Evolutionary conservation across 805 yeast genomes (phyloP), one percentile per base, ranked within the genome.

Genomic region (Myxozyma melibiosi): DNA sequence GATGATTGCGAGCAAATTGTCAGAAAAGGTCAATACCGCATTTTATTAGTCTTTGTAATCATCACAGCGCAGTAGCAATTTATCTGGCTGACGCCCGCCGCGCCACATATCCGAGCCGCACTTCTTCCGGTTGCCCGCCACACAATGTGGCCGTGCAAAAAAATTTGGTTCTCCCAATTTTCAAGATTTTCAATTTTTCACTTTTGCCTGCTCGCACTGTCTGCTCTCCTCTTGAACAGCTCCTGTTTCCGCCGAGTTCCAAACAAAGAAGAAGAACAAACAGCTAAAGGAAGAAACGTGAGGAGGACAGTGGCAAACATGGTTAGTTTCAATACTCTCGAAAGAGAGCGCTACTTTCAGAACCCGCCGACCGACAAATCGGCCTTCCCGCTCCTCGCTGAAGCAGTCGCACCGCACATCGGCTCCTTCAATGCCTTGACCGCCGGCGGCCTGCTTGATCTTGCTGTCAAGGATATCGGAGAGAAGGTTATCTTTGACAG

Each of bases 381-480:
- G 30, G 88, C 88, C 6, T 92, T 76, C 67, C 96, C 97, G 14
- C 74, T 90, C 39, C 79, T 94, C 35, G 81, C 81, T 57, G 96
- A 90, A 62, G 98, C 99, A 14, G 94, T 94, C 39, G 83, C 84
- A 55, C 99, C 99, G 4, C 99, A 94, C 71, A 82, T 94, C 54
- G 97, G 96, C 7, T 92, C 98, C 1, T 94, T 94, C 79, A 87
- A 94, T 78, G 97, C 97, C 4, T 78, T 94, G 55, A 88, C 96
- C 24, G 96, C 88, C 57, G 96, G 96, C 42, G 97, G 97, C 4
- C 73, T 94, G 25, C 77, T 94, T 58, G 90, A 91, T 71, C 75
- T 86, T 50, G 97, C 88, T 1, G 95, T 86, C 45, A 79, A 85
- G 67, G 98, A 94, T 69, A 90, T 94, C 59, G 99, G 98, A 8